phyloP scores from a whole-genome alignment of 148 eudicot species.

The Agrostemma githago region DNA sequence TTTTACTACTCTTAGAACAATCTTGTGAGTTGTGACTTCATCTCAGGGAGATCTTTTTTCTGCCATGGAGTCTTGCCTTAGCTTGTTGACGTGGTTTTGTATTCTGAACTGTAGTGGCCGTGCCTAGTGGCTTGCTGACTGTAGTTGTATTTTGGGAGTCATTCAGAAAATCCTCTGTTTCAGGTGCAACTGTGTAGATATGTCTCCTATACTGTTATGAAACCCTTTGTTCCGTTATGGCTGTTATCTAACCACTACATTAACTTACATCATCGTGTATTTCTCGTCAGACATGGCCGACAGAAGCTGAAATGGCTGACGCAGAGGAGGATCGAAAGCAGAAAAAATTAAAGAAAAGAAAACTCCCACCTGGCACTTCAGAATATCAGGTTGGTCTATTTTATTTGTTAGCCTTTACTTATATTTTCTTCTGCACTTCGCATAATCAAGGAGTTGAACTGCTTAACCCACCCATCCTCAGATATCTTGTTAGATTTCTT shows the following conservation, averaged over 20 bases:
- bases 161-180: neutral
- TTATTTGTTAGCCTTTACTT: neutral
- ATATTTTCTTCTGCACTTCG: neutral
- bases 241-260: neutral
- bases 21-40: too few relatives aligned
- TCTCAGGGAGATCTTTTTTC: too few relatives aligned
- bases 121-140: too few relatives aligned
- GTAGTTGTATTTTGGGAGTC: neutral
- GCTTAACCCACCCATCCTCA: neutral
- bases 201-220: neutral
- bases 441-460: neutral
- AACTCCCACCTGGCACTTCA: slow-evolving; percentile 73
- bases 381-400: slow-evolving; percentile 73
- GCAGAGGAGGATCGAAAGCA: slow-evolving; percentile 64
- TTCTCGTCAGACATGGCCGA: slow-evolving; percentile 84
- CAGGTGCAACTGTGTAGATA: too few relatives aligned
- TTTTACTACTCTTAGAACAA: too few relatives aligned
- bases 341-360: slow-evolving; percentile 54
- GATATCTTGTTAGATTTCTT: neutral
- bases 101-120: too few relatives aligned
- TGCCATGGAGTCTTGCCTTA: too few relatives aligned
- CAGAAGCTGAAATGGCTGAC: slow-evolving; percentile 94
- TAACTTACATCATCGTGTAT: slow-evolving; percentile 15
- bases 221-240: neutral
- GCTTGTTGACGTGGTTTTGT: too few relatives aligned